Percentiles rank a stretch among this genome's conserved stretches.
Conservation (phyloP, 345 rosid species). For the Litchi chinensis region DNA sequence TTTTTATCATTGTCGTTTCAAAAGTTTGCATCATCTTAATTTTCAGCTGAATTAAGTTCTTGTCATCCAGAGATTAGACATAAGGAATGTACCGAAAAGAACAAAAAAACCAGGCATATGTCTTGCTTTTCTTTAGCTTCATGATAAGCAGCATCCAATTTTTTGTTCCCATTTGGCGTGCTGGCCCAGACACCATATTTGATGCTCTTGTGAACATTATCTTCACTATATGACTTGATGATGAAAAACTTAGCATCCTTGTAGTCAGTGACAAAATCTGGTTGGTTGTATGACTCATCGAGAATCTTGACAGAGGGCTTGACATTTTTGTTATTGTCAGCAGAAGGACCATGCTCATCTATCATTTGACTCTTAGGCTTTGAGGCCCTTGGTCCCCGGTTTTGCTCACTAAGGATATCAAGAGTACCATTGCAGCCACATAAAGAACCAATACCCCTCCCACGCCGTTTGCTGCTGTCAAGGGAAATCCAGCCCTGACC, state of each 20-base stretch:
- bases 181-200: slow-evolving; percentile 96
- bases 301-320: slow-evolving; percentile 45
- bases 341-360: slow-evolving; percentile 53
- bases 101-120: slow-evolving; percentile 65
- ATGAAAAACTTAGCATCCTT: slow-evolving; percentile 79
- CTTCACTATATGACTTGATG: slow-evolving; percentile 97
- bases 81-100: slow-evolving; percentile 63
- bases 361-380: slow-evolving; percentile 65
- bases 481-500: slow-evolving; percentile 61
- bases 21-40: neutral
- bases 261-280: slow-evolving; percentile 64
- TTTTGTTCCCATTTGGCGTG: slow-evolving; percentile 90
- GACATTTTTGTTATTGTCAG: slow-evolving; percentile 43
- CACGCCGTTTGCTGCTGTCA: slow-evolving; percentile 61
- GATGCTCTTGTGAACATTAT: slow-evolving; percentile 96
- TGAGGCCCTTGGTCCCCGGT: slow-evolving; percentile 87
- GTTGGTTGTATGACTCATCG: slow-evolving; percentile 50
- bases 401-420: slow-evolving; percentile 80
- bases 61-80: neutral
- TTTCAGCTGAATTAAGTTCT: neutral
- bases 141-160: slow-evolving; percentile 73
- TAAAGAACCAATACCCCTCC: slow-evolving; percentile 54
- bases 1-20: neutral
- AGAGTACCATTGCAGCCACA: slow-evolving; percentile 68
- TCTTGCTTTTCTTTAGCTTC: slow-evolving; percentile 74